phyloP scores from a whole-genome alignment of 352 stramenopile species.

The Phytopythium helicoides region DNA sequence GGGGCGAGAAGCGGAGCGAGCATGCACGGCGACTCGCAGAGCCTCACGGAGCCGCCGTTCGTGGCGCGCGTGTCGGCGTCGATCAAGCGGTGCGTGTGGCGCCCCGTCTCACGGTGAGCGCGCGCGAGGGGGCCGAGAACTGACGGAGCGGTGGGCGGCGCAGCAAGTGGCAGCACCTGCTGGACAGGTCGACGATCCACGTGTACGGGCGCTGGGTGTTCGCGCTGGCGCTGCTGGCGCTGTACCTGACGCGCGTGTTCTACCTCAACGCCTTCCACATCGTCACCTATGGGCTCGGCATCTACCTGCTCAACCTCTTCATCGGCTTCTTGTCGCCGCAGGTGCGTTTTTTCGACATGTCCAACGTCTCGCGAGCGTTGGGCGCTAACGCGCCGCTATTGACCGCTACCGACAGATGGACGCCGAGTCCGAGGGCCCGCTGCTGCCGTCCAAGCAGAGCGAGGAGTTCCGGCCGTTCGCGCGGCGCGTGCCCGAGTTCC shows the following conservation, averaged over 20 bases:
- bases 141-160: too few relatives aligned
- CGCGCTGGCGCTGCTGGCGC: conserved; percentile 77
- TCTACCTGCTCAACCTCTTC: conserved; percentile 99
- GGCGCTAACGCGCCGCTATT: too few relatives aligned
- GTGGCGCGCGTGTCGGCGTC: conserved; percentile 73
- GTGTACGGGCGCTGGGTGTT: conserved; percentile 90
- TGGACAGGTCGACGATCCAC: conserved; percentile 98
- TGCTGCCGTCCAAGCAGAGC: conserved; percentile 89
- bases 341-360: conserved; percentile 63
- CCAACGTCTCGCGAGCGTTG: too few relatives aligned
- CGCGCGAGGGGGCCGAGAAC: background rate
- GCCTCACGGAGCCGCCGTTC: conserved; percentile 75
- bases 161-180: conserved; percentile 95
- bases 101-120: background rate
- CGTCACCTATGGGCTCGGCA: conserved; percentile 98
- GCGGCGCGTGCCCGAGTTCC: conserved; percentile 96
- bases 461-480: conserved; percentile 93
- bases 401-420: conserved; percentile 61
- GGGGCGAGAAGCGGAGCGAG: too few relatives aligned
- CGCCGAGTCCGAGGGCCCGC: conserved; percentile 81
- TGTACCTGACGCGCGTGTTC: conserved; percentile 95
- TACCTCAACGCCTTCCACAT: conserved; percentile 96
- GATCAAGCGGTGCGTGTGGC: conserved; percentile 59
- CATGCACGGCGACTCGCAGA: conserved; percentile 58
- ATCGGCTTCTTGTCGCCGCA: conserved; percentile 99